phyloP scores from a whole-genome alignment of 768 basidiomycete species.

The Boletus insuetus region DNA sequence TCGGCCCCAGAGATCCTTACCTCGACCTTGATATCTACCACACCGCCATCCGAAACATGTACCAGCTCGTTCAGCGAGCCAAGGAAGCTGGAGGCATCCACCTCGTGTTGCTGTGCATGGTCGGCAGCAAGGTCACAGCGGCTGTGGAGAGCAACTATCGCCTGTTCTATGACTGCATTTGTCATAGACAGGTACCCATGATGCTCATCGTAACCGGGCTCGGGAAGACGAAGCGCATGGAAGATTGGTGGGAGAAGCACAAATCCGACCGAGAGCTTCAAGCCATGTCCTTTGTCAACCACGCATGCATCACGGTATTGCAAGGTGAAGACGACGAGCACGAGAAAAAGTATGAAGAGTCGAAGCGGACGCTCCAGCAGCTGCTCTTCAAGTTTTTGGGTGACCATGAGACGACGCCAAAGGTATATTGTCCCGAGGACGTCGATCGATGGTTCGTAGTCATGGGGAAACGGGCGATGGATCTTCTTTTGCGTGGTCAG shows the following conservation, averaged over 20 bases:
- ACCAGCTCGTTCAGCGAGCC: conserved; percentile 27
- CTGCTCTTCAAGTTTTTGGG: conserved; percentile 15
- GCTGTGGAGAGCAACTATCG: conserved; percentile 35
- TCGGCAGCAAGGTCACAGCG: conserved; percentile 35
- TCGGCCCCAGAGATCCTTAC: conserved; percentile 30
- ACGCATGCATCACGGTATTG: conserved; percentile 32
- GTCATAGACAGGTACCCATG: conserved; percentile 33
- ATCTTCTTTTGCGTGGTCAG: conserved; percentile 11
- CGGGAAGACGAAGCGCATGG: conserved; percentile 31
- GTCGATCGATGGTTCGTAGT: conserved; percentile 12
- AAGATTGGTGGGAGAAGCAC: conserved; percentile 34
- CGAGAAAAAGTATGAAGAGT: conserved; percentile 14
- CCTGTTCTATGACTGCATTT: conserved; percentile 38
- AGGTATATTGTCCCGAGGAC: conserved; percentile 11
- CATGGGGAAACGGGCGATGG: conserved; percentile 15
- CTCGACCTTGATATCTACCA: conserved; percentile 22
- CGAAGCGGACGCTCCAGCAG: conserved; percentile 4
- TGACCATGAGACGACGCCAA: background rate
- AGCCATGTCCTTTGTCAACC: conserved; percentile 9
- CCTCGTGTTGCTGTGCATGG: conserved; percentile 40
- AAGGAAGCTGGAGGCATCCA: conserved; percentile 31
- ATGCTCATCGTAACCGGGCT: conserved; percentile 40
- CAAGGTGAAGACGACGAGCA: conserved; percentile 20
- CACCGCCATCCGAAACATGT: conserved; percentile 22
- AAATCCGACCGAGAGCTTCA: conserved; percentile 3